Percentiles rank a stretch among this genome's conserved stretches.
Evolutionary conservation across 768 basidiomycete species (phyloP).

Genomic region (Kwoniella sp.): DNA sequence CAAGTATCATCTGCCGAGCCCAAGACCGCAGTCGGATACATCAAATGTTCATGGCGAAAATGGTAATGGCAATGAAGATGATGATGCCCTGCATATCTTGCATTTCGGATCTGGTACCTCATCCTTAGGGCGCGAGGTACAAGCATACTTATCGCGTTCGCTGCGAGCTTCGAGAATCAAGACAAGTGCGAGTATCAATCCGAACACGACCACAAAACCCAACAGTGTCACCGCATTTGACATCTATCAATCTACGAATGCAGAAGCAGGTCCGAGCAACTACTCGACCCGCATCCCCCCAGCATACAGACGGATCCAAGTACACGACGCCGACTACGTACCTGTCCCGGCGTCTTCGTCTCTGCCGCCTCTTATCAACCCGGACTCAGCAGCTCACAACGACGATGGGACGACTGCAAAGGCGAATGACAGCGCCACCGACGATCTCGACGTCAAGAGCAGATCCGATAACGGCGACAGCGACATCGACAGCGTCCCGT

Average conservation of each 20-base stretch:
- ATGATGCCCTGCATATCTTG: conserved; percentile 23
- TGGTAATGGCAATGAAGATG: not conserved
- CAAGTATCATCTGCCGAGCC: conserved; percentile 15
- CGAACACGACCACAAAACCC: too few relatives aligned
- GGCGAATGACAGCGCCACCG: not conserved
- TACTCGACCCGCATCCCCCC: too few relatives aligned
- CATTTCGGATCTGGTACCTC: conserved; percentile 50
- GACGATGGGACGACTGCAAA: too few relatives aligned
- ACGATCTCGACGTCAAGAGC: conserved; percentile 17
- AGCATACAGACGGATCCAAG: not conserved
- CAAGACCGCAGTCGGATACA: too few relatives aligned
- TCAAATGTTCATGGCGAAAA: too few relatives aligned
- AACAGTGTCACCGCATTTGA: too few relatives aligned
- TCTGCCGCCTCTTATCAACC: not conserved
- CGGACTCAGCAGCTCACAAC: too few relatives aligned
- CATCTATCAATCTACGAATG: not conserved
- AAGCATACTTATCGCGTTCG: not conserved
- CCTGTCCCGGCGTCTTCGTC: conserved; percentile 1
- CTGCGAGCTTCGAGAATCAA: not conserved
- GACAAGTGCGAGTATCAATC: not conserved
- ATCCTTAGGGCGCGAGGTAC: conserved; percentile 13
- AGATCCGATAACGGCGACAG: not conserved
- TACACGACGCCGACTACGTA: conserved; percentile 47
- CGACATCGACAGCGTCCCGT: not conserved
- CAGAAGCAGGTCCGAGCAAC: not conserved